These are phyloP conservation scores for Auricularia sp. DNA, from an alignment of 768 basidiomycete genomes.

Conservation along the genomic window DNA sequence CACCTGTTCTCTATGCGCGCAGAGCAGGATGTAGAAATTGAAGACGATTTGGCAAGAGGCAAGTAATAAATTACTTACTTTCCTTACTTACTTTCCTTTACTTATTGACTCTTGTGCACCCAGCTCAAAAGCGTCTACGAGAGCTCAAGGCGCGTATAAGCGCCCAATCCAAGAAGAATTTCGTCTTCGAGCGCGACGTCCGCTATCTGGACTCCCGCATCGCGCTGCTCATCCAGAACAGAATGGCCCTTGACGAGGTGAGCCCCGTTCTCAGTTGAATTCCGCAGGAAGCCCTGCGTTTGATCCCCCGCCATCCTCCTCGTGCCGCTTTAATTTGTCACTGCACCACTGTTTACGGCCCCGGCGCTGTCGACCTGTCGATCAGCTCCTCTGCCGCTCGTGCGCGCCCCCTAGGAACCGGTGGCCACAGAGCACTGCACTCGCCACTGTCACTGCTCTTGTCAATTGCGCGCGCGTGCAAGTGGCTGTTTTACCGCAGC, in stretches of 20 bases:
- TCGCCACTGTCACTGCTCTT: too few species aligned
- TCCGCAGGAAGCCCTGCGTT: background rate
- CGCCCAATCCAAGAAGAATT: slow-evolving; percentile 99
- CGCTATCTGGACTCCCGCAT: slow-evolving; percentile 96
- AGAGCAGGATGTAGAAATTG: slow-evolving; percentile 95
- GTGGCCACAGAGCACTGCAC: too few species aligned
- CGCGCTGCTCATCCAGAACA: slow-evolving; percentile 93
- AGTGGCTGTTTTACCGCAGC: too few species aligned
- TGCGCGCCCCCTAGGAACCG: too few species aligned
- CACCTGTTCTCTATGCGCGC: slow-evolving; percentile 96
- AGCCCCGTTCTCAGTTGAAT: slow-evolving; percentile 15
- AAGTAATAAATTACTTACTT: slow-evolving; percentile 18
- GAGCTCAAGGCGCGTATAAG: slow-evolving; percentile 97
- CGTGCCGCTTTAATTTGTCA: background rate
- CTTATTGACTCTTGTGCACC: slow-evolving; percentile 2
- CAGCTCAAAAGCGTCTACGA: slow-evolving; percentile 92
- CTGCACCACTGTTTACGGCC: too few species aligned
- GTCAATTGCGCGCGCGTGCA: too few species aligned
- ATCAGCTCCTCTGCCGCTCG: too few species aligned
- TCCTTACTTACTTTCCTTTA: background rate
- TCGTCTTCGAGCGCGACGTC: slow-evolving; percentile 96
- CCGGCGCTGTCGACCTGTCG: too few species aligned
- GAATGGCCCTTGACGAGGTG: slow-evolving; percentile 94
- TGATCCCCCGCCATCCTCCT: background rate
- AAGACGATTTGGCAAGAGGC: slow-evolving; percentile 94